These are phyloP conservation scores for Nidula niveotomentosa DNA, from an alignment of 1,284 basidiomycete genomes.

Conservation along the genomic window DNA sequence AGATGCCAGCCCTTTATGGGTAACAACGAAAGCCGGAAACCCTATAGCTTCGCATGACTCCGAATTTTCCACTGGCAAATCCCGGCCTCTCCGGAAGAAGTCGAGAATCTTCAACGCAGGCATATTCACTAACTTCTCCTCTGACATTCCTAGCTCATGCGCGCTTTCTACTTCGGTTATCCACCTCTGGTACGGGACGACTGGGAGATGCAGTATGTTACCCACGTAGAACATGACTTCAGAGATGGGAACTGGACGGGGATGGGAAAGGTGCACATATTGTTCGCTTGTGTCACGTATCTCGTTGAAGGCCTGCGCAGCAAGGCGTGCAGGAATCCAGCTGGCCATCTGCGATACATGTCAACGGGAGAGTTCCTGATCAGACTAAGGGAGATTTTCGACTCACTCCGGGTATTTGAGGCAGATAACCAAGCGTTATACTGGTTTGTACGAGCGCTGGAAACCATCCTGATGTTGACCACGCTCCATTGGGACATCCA, in stretches of 20 bases:
- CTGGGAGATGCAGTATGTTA: constrained; percentile 18
- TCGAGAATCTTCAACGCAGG: background rate
- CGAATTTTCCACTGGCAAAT: too few species aligned
- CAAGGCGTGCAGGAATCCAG: constrained; percentile 25
- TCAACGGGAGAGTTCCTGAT: background rate
- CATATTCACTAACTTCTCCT: background rate
- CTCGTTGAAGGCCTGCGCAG: constrained; percentile 19
- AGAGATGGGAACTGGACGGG: constrained; percentile 21
- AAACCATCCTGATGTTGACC: background rate
- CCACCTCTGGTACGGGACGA: constrained; percentile 30
- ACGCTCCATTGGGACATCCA: background rate
- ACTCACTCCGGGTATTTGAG: background rate
- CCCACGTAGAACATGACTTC: constrained; percentile 17
- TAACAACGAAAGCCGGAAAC: too few species aligned
- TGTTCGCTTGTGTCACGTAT: constrained; percentile 10
- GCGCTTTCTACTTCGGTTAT: constrained; percentile 19
- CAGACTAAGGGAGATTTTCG: background rate
- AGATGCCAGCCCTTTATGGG: too few species aligned
- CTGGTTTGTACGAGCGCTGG: background rate
- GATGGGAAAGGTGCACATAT: constrained; percentile 26
- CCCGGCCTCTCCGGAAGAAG: background rate
- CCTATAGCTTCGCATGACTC: too few species aligned
- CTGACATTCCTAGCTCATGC: background rate
- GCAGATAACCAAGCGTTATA: background rate
- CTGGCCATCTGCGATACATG: background rate